Base-by-base conservation (phyloP, 441 rosid species). In the Flueggea neowawraea region DNA sequence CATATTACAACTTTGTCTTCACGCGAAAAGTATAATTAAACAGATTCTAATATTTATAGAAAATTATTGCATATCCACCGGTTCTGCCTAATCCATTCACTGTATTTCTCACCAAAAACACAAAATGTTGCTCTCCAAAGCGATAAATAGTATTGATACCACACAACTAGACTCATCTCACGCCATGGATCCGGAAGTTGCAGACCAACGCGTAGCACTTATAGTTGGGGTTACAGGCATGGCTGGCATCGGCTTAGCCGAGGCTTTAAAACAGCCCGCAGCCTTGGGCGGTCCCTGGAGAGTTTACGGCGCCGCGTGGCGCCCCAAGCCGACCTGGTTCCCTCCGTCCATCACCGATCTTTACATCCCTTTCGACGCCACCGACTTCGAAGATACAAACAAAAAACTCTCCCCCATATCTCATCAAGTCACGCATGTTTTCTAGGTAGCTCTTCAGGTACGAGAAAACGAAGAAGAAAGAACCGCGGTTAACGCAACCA, bases 381-480 rank as follows among this genome's bases (percentile, higher is more conserved):
- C 65, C 6, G 49, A 68, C 47, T 4, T 10, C 4, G 31, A 39
- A 4, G 67, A 73, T 31, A 77, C 80, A 0, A 10, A 2, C 5
- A 6, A 52, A 0, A 75, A 72, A 13, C 75, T 79, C 17, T 31
- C 61, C 0, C 68, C 74, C 4, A 11, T 77, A 12, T 54, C 73
- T 4, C 6, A 41, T 5, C 57, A 74, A 28, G 45, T 79, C 61
- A 79, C 80, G 10, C 79, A 79, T 31, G 71, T 79, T 41, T 82
- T 82, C 50, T 82, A 78, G 84, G 72, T 79, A 7, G 77, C 82
- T 5, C 51, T 72, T 14, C 78, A 74, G 47, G 58, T 63, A 1
- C 59, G 60, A 0, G 70, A 57, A 31, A 66, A 9, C 9, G 79
- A 77, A 57, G 70, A 77, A 55, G 65, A 15, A 10, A 82, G 74